Evolutionary conservation across 2,329 filamentous ascomycete species (phyloP), one percentile per base, ranked within the genome.

Genomic region (Trichoderma hamatum): DNA sequence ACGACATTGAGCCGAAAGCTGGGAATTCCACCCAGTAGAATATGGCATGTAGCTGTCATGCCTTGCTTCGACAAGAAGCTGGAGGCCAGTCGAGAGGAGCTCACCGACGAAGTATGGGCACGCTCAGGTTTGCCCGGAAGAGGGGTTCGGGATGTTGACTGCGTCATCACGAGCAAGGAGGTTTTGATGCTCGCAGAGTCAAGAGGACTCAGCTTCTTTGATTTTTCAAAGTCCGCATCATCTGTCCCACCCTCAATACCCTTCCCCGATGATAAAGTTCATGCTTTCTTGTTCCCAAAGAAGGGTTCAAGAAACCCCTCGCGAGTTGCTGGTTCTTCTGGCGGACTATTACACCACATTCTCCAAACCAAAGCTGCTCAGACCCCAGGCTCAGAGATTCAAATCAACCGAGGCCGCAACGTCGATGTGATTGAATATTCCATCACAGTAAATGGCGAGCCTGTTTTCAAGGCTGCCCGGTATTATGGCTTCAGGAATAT

Each of bases 41-140:
- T 99, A 77, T 99, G 95, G 93, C 95, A 98, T 79, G 81, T 98
- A 65, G 93, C 95, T 14, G 86, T 99, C 56, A 99, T 99, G 96
- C 96, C 96, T 24, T 99, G 96, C 79, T 98, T 99, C 79, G 96
- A 99, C 80, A 99, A 99, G 84, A 99, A 99, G 80, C 86, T 99
- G 32, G 96, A 99, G 81, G 96, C 96, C 7, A 97, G 94, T 74
- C 90, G 96, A 65, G 91, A 94, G 78, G 96, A 99, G 80, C 86
- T 99, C 49, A 98, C 94, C 0, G 92, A 95, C 76, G 82, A 86
- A 7, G 87, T 88, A 19, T 97, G 94, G 94, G 83, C 80, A 66
- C 83, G 80, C 51, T 82, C 81, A 64, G 83, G 81, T 16, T 77
- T 76, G 59, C 82, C 85, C 1, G 83, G 82, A 1, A 80, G 82